Percentiles rank a stretch among this genome's conserved stretches.
phyloP scores from a whole-genome alignment of 768 basidiomycete genomes.

The Mrakia frigida region DNA sequence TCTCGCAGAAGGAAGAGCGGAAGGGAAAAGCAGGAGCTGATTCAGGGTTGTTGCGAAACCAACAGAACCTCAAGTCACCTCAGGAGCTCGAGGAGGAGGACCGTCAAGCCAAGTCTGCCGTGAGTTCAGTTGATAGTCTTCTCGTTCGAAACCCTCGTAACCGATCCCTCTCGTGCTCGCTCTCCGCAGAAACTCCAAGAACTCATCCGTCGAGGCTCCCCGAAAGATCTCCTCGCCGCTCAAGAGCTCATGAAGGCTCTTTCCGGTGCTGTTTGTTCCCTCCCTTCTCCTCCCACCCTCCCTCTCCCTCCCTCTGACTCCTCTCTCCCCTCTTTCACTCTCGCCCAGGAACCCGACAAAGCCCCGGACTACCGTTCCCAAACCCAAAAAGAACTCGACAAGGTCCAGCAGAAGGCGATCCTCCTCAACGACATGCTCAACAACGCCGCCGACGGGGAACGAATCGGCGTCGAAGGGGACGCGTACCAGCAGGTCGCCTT shows the following conservation, averaged over 20 bases:
- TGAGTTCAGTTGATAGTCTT: conserved; percentile 37
- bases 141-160: too few relatives aligned
- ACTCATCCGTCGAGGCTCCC: conserved; percentile 89
- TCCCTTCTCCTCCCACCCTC: not conserved
- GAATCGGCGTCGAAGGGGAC: conserved; percentile 72
- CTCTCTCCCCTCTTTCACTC: not conserved
- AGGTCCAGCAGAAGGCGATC: conserved; percentile 90
- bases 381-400: conserved; percentile 81
- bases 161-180: not conserved
- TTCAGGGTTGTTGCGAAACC: not conserved
- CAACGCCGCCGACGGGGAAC: conserved; percentile 77
- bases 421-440: conserved; percentile 96
- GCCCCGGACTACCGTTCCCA: conserved; percentile 91
- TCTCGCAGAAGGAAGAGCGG: not conserved
- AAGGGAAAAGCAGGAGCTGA: too few relatives aligned
- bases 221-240: conserved; percentile 86
- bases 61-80: conserved; percentile 82
- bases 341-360: conserved; percentile 67
- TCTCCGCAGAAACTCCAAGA: conserved; percentile 78
- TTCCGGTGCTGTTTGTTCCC: conserved; percentile 65
- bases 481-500: conserved; percentile 91
- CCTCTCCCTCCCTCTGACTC: not conserved
- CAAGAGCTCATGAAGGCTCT: conserved; percentile 96
- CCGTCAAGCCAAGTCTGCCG: conserved; percentile 82
- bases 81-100: conserved; percentile 96